phyloP scores from a whole-genome alignment of 352 stramenopile genomes.

The Phytophthora crassamura region DNA sequence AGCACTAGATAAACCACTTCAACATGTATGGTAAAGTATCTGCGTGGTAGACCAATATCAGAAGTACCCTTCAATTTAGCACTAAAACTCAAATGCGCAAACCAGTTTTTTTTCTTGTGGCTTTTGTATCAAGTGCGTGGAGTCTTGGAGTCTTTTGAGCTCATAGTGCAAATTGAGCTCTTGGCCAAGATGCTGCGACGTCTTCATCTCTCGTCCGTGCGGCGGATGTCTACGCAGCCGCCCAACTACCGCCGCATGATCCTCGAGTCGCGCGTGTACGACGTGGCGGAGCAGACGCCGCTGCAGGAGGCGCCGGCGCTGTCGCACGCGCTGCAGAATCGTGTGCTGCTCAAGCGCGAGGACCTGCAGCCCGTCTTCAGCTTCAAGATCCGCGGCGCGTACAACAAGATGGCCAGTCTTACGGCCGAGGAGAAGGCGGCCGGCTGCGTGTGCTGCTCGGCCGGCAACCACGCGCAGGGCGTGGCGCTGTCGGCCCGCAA shows the following conservation, averaged over 20 bases:
- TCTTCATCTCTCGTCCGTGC: conserved; percentile 19
- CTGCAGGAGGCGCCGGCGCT: conserved; percentile 75
- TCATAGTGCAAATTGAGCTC: no score
- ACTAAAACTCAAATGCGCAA: conserved; percentile 24
- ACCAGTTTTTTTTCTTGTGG: conserved; percentile 19
- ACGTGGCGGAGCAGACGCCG: conserved; percentile 86
- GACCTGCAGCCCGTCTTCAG: conserved; percentile 98
- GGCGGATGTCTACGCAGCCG: conserved; percentile 23
- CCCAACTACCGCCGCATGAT: conserved; percentile 88
- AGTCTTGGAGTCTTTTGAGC: neutral
- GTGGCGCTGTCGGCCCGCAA: conserved; percentile 94
- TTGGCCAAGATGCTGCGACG: conserved; percentile 25
- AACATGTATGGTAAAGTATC: neutral
- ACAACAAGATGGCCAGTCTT: conserved; percentile 98
- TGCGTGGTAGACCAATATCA: conserved; percentile 2
- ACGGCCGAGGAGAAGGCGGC: conserved; percentile 67
- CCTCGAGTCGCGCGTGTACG: conserved; percentile 87
- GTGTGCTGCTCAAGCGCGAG: conserved; percentile 95
- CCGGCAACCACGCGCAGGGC: conserved; percentile 98
- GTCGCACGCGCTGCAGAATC: conserved; percentile 79
- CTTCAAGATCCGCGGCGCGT: conserved; percentile 99
- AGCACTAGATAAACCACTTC: conserved; percentile 12
- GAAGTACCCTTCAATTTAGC: conserved; percentile 10
- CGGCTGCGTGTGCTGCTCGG: conserved; percentile 87
- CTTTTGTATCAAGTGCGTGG: conserved; percentile 12